These are phyloP conservation scores for Cryptococcus sp. DNA, from an alignment of 1,284 basidiomycete genomes.

Conservation along the genomic window DNA sequence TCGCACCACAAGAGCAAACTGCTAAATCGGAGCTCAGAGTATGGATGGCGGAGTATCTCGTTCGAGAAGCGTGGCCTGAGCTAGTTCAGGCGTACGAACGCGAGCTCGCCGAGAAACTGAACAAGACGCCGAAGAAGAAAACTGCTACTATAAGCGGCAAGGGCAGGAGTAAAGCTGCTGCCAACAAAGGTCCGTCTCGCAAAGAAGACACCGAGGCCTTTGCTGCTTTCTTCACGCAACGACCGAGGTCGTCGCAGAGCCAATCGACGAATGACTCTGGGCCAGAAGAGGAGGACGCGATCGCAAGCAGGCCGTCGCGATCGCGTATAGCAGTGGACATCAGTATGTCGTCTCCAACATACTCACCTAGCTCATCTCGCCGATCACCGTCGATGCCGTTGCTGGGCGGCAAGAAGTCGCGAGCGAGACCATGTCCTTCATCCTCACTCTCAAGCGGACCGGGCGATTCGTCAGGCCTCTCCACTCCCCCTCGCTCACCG, in stretches of 20 bases:
- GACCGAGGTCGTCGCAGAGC: not conserved
- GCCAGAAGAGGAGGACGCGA: conserved; percentile 10
- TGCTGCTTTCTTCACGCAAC: conserved; percentile 19
- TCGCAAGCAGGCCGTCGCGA: conserved; percentile 1
- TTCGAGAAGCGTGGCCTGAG: conserved; percentile 38
- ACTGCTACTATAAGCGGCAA: conserved; percentile 7
- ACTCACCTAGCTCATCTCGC: conserved; percentile 1
- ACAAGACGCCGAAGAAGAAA: conserved; percentile 18
- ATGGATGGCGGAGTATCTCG: conserved; percentile 41
- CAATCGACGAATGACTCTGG: too few species aligned
- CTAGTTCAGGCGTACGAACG: conserved; percentile 31
- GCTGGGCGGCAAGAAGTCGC: conserved; percentile 3
- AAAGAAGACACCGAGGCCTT: conserved; percentile 18
- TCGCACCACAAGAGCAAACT: not conserved
- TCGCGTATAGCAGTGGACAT: not conserved
- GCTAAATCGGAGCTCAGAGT: conserved; percentile 28
- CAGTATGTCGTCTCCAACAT: conserved; percentile 7
- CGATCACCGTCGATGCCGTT: conserved; percentile 4
- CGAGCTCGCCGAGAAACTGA: conserved; percentile 22
- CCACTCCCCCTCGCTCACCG: conserved; percentile 4
- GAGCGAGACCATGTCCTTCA: conserved; percentile 12
- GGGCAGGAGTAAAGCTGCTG: conserved; percentile 8
- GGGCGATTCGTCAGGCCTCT: not conserved
- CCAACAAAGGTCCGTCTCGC: not conserved
- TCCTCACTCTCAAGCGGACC: conserved; percentile 12